Evolutionary conservation across 164 flowering plant species (phyloP).

Genomic region (Tetracentron sinense): DNA sequence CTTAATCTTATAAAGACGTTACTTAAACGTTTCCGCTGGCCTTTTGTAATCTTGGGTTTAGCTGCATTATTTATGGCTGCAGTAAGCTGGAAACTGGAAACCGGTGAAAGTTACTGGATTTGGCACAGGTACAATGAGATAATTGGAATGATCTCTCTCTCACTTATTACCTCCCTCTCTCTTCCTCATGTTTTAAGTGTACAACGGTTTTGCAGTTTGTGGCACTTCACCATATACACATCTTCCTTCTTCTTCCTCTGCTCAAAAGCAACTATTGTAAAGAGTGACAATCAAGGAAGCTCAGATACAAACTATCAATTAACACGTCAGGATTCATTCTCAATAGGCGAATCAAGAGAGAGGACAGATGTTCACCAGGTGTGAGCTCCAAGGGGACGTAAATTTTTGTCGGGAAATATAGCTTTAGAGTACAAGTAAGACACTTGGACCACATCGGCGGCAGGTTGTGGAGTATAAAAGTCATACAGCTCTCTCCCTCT

Average conservation of each 20-base stretch:
- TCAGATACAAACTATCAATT: conserved; percentile 41
- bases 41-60: conserved; percentile 56
- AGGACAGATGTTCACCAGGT: neutral
- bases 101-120: conserved; percentile 78
- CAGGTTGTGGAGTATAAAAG: neutral
- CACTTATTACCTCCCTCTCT: conserved; percentile 8
- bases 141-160: neutral
- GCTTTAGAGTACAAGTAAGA: neutral
- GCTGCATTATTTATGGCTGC: conserved; percentile 65
- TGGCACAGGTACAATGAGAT: conserved; percentile 79
- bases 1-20: conserved; percentile 45
- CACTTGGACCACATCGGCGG: neutral
- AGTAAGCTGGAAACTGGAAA: conserved; percentile 73
- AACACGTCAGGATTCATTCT: conserved; percentile 59
- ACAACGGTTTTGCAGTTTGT: conserved; percentile 49
- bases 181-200: neutral
- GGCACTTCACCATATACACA: conserved; percentile 88
- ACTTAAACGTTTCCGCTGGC: conserved; percentile 66
- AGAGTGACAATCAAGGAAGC: conserved; percentile 24
- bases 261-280: conserved; percentile 44
- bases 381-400: too few relatives aligned
- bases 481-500: neutral
- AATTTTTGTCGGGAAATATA: neutral
- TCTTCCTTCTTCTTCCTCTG: conserved; percentile 92
- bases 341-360: conserved; percentile 26